Evolutionary conservation across 2,329 filamentous ascomycete genomes (phyloP), one percentile per base, ranked within the genome.

Genomic region (Penicillium sp.): DNA sequence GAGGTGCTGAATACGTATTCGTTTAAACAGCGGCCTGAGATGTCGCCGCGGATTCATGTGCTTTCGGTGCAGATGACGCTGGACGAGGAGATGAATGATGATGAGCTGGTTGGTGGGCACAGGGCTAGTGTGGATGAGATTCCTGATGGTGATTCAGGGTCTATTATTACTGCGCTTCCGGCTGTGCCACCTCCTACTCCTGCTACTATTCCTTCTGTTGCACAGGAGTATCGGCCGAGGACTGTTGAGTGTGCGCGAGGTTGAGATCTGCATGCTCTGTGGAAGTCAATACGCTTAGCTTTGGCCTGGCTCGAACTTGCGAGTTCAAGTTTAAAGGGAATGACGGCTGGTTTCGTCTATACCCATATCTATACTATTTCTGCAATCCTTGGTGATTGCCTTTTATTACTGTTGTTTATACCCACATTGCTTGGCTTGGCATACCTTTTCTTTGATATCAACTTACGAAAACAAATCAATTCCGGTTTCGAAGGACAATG

Each of bases 1-100:
- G 65, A 69, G 29, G 52, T 60, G 31, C 44, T 69, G 52, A 71
- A 68, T 39, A 72, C 67, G 3, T 72, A 72, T 50, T 68, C 68
- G 0, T 61, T 74, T 46, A 73, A 70, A 50, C 62, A 65, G 19
- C 67, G 65, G 42, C 63, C 62, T 16, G 60, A 65, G 29, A 56
- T 52, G 22, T 66, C 64, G 1, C 72, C 72, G n/a, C 66, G 66
- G 29, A 66, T 72, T 27, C 72, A 72, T 58, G 67, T 71, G 21
- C 43, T 72, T 37, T 67, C 71, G 16, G 64, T 70, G 42, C 62
- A 69, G 26, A 61, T 68, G 59, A 60, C 53, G 33, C 42, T 67
- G 22, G 56, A 65, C 29, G 67, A 71, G 35, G 64, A 69, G 9
- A 21, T 47, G 42, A 39, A 50, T 29, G 51, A 50, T 5, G 35